Conservation (phyloP, 2,329 filamentous ascomycete genomes). For the Aspergillus felis region DNA sequence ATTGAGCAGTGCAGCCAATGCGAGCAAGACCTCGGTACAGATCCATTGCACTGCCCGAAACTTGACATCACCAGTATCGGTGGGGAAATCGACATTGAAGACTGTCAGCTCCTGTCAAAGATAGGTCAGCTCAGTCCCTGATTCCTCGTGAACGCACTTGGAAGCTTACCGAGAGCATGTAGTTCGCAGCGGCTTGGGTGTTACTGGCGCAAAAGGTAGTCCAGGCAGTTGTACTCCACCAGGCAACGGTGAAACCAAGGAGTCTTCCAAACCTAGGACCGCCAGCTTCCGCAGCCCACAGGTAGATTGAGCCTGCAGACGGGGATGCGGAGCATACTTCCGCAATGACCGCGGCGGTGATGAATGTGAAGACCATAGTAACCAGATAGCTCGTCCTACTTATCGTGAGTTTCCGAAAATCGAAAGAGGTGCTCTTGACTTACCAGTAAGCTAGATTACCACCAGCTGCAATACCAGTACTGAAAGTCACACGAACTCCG, state of each 20-base stretch:
- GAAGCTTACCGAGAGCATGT: slow-evolving; percentile 48
- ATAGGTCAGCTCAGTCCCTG: slow-evolving; percentile 5
- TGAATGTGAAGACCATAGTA: slow-evolving; percentile 58
- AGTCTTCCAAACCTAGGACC: slow-evolving; percentile 54
- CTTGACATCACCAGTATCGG: slow-evolving; percentile 50
- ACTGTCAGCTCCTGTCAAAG: slow-evolving; percentile 52
- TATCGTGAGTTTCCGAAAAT: not conserved
- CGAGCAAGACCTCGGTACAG: slow-evolving; percentile 50
- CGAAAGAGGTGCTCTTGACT: not conserved
- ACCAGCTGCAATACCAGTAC: slow-evolving; percentile 59
- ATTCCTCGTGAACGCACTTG: not conserved
- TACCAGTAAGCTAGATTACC: slow-evolving; percentile 60
- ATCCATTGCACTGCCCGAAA: slow-evolving; percentile 62
- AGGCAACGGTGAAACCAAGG: slow-evolving; percentile 59
- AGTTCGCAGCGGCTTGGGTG: slow-evolving; percentile 50
- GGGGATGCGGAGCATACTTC: slow-evolving; percentile 59
- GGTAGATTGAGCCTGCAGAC: slow-evolving; percentile 57
- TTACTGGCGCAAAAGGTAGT: slow-evolving; percentile 57
- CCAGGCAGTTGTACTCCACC: slow-evolving; percentile 62
- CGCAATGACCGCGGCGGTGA: slow-evolving; percentile 58
- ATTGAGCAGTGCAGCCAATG: slow-evolving; percentile 48
- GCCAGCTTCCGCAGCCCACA: slow-evolving; percentile 59
- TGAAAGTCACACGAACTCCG: slow-evolving; percentile 58
- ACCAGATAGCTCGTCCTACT: slow-evolving; percentile 57
- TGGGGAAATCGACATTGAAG: slow-evolving; percentile 54